Conservation (phyloP, 805 yeast species). For the Candida manassasensis region DNA sequence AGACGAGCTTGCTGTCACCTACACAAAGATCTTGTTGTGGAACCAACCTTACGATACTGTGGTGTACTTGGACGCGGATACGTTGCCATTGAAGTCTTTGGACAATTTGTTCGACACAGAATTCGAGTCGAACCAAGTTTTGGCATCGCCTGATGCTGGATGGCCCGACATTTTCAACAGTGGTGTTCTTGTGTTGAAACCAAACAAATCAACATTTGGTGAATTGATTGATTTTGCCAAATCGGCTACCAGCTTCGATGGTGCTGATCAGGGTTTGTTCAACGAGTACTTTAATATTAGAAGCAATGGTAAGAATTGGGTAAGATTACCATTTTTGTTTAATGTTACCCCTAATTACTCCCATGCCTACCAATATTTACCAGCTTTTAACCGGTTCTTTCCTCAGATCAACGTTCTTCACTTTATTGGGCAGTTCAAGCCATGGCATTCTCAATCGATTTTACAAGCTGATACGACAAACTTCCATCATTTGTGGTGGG, state of each 20-base stretch:
- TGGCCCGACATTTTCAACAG: conserved; percentile 32
- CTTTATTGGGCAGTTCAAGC: conserved; percentile 29
- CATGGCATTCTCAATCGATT: conserved; percentile 22
- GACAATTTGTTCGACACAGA: conserved; percentile 19
- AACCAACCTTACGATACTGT: conserved; percentile 17
- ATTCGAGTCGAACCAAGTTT: conserved; percentile 10
- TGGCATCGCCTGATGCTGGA: conserved; percentile 27
- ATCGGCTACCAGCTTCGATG: conserved; percentile 23
- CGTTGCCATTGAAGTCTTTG: conserved; percentile 19
- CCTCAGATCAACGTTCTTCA: conserved; percentile 26
- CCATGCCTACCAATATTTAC: conserved; percentile 28
- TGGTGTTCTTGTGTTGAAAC: conserved; percentile 23
- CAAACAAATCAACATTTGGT: conserved; percentile 13
- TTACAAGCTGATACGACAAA: conserved; percentile 15
- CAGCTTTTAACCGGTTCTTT: conserved; percentile 28
- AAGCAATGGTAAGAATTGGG: conserved; percentile 24
- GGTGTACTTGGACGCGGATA: conserved; percentile 25
- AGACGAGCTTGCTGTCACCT: conserved; percentile 23
- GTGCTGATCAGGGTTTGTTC: conserved; percentile 36
- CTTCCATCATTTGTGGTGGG: conserved; percentile 29
- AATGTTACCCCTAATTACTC: conserved; percentile 30
- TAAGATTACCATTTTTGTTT: conserved; percentile 27
- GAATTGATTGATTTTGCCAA: conserved; percentile 13
- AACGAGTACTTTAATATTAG: conserved; percentile 27
- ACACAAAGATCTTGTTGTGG: conserved; percentile 24